Conservation (phyloP, 345 rosid genomes). For the Eucalyptus sp. region DNA sequence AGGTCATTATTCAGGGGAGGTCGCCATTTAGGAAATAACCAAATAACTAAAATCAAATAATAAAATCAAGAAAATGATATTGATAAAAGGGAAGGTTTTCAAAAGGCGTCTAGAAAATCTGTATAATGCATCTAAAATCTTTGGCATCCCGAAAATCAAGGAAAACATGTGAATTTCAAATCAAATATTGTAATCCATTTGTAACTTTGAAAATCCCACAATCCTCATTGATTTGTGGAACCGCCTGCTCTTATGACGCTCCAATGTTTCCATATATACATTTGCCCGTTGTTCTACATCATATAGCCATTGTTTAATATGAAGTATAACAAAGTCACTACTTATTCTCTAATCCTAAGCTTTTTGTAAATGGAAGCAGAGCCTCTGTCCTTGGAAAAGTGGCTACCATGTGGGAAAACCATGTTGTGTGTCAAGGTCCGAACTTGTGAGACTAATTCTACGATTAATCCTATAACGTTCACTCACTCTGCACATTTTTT, state of each 20-base stretch:
- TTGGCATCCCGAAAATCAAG: rapidly evolving
- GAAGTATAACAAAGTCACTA: too few species aligned
- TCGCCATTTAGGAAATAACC: too few species aligned
- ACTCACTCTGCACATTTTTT: background rate
- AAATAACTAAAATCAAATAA: too few species aligned
- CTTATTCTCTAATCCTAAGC: too few species aligned
- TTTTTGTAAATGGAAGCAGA: too few species aligned
- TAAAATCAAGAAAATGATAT: too few species aligned
- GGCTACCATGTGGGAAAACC: background rate
- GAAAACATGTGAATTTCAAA: rapidly evolving
- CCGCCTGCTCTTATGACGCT: rapidly evolving
- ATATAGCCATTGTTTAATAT: too few species aligned
- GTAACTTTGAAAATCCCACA: too few species aligned
- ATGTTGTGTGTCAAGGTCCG: rapidly evolving
- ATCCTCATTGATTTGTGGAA: too few species aligned
- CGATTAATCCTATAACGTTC: rapidly evolving
- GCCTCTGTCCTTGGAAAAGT: too few species aligned
- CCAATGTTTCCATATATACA: rapidly evolving
- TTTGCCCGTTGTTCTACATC: rapidly evolving
- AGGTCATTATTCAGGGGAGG: rapidly evolving
- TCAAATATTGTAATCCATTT: rapidly evolving
- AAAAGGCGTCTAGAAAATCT: rapidly evolving
- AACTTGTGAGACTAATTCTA: background rate
- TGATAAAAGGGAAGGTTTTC: too few species aligned
- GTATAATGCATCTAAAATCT: rapidly evolving